Conservation (phyloP, 257 asterid species). For the Fraxinus excelsior region DNA sequence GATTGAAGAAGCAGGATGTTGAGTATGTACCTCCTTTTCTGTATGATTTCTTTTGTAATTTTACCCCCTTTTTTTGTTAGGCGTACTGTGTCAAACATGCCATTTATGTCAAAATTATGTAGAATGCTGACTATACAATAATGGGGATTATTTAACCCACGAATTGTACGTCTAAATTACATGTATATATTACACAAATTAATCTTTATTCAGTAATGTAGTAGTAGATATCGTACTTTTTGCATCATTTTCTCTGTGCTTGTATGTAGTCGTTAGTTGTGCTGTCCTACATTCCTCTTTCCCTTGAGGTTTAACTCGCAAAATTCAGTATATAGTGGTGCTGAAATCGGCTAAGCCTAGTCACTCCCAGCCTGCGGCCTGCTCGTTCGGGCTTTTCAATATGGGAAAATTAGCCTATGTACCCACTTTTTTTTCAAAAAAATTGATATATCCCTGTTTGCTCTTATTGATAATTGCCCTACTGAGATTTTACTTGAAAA, state of each 20-base stretch:
- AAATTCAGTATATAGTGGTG: neutral
- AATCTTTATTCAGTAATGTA: neutral
- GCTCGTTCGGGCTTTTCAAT: too few species aligned
- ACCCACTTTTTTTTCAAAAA: too few species aligned
- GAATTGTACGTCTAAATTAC: slow-evolving; percentile 22
- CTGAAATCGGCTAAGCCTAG: neutral
- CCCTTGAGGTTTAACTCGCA: too few species aligned
- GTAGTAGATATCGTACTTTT: too few species aligned
- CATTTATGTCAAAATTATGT: slow-evolving; percentile 34
- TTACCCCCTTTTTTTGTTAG: slow-evolving; percentile 38
- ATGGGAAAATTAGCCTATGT: too few species aligned
- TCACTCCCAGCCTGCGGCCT: neutral
- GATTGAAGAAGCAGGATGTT: slow-evolving; percentile 41
- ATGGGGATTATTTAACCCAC: slow-evolving; percentile 21
- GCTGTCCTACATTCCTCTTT: too few species aligned
- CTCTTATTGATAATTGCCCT: too few species aligned
- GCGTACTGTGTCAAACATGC: slow-evolving; percentile 38
- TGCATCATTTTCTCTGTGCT: too few species aligned
- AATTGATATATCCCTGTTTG: too few species aligned
- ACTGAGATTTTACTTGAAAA: too few species aligned
- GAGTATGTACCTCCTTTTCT: slow-evolving; percentile 35
- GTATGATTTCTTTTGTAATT: slow-evolving; percentile 38
- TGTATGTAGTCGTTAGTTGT: too few species aligned
- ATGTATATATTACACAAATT: slow-evolving; percentile 15
- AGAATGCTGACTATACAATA: slow-evolving; percentile 28